Evolutionary conservation across 805 yeast genomes (phyloP).

Genomic region (Saccharomycopsis sp.): DNA sequence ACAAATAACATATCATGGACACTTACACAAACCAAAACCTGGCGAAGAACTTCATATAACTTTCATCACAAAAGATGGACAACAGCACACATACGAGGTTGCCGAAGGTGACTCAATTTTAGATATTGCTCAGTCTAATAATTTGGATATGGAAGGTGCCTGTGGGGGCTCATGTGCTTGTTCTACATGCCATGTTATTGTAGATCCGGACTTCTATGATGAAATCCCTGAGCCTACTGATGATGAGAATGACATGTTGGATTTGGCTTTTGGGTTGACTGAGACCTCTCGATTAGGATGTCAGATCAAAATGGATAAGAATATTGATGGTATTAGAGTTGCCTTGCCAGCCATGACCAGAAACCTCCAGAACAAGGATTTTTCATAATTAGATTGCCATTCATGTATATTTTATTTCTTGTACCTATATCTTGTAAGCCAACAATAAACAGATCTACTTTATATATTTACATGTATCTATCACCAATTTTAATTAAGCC

Average conservation of each 20-base stretch:
- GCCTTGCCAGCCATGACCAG: slow-evolving; percentile 98
- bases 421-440: neutral
- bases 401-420: neutral
- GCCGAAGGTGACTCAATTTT: slow-evolving; percentile 87
- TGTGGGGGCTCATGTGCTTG: slow-evolving; percentile 99
- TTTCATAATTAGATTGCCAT: slow-evolving; percentile 37
- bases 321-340: slow-evolving; percentile 86
- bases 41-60: slow-evolving; percentile 89
- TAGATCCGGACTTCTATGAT: slow-evolving; percentile 93
- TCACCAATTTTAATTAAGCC: too few relatives aligned
- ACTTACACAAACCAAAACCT: slow-evolving; percentile 80
- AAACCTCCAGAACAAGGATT: slow-evolving; percentile 78
- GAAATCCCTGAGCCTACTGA: slow-evolving; percentile 90
- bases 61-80: slow-evolving; percentile 87
- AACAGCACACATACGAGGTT: slow-evolving; percentile 73
- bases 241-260: slow-evolving; percentile 98
- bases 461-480: too few relatives aligned
- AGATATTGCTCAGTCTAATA: slow-evolving; percentile 92
- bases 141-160: slow-evolving; percentile 95
- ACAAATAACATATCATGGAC: slow-evolving; percentile 54
- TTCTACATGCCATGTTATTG: slow-evolving; percentile 94
- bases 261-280: slow-evolving; percentile 92
- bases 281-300: slow-evolving; percentile 96
- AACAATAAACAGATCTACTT: too few relatives aligned
- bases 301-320: slow-evolving; percentile 84